Base-by-base conservation (phyloP, 164 flowering plant species). In the Sextonia rubra region DNA sequence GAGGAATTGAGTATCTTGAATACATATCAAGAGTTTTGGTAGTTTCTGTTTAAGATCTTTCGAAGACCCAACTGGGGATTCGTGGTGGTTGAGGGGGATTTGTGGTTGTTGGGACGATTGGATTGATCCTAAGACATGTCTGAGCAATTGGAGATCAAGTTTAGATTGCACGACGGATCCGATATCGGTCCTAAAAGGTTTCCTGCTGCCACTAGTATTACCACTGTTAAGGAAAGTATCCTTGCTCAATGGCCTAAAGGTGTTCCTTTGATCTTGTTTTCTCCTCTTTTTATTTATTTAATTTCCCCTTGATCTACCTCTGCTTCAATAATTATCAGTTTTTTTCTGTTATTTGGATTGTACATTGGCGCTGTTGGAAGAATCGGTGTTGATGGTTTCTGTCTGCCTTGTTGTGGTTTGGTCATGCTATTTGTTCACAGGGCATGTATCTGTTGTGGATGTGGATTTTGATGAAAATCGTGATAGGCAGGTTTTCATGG, bases 171-270 rank as follows among this genome's bases (percentile, higher is more conserved):
- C 1, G 96, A 92, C 76, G 98, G 98, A 18, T 83, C 94, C 0
- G 98, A 92, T 81, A 88, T 92, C 27, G 98, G 98, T 56, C 98
- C 98, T 62, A 91, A 84, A 73, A 84, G 75, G 56, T 92, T 74
- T 72, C 80, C 96, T 69, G 81, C 83, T 71, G 90, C 94, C 23
- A 83, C 96, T 23, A 91, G 89, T 75, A 87, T 92, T 71, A 74
- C 87, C 63, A 87, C 89, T 72, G 82, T 92, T 72, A 92, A 92
- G 77, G 96, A 92, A 79, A 86, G 78, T 74, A 78, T 92, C 74
- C 83, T 92, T 80, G 80, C 96, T 75, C 91, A 92, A 66, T 92
- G 96, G 98, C 98, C 96, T 58, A 92, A 88, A 91, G 98, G 98
- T 90, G 66, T 49, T 81, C 71, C 24, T 30, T 30, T 23, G n/a